Evolutionary conservation across 352 stramenopile species (phyloP).

Genomic region (Phytopythium cucurbitacearum): DNA sequence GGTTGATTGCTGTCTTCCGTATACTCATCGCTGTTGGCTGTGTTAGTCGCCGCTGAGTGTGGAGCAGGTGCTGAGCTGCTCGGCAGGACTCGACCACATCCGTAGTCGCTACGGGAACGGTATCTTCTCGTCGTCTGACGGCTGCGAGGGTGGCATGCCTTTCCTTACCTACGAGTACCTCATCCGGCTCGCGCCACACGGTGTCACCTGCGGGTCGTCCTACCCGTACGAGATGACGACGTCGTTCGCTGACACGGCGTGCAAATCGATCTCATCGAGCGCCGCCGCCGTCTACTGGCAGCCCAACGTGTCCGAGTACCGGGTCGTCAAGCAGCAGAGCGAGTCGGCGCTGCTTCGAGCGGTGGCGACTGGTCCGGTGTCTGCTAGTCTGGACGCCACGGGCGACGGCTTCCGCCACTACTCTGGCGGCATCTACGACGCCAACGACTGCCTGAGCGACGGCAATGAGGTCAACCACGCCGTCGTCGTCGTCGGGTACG

Average conservation of each 20-base stretch:
- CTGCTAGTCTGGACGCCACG: slow-evolving; percentile 69
- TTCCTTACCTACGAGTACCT: slow-evolving; percentile 90
- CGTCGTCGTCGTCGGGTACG: slow-evolving; percentile 84
- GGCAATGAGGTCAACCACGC: slow-evolving; percentile 85
- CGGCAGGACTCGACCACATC: slow-evolving; percentile 62
- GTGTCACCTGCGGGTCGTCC: slow-evolving; percentile 57
- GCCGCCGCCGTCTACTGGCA: slow-evolving; percentile 36
- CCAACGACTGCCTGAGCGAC: slow-evolving; percentile 62
- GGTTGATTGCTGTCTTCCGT: neutral
- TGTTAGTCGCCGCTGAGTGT: slow-evolving; percentile 64
- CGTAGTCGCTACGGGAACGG: slow-evolving; percentile 60
- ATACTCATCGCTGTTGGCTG: neutral
- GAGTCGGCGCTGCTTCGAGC: slow-evolving; percentile 63
- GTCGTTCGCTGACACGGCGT: neutral
- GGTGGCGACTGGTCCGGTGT: slow-evolving; percentile 62
- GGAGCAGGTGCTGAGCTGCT: slow-evolving; percentile 83
- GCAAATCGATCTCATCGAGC: neutral
- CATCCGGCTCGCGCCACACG: slow-evolving; percentile 44
- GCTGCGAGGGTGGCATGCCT: slow-evolving; percentile 86
- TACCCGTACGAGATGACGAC: slow-evolving; percentile 85
- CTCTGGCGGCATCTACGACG: slow-evolving; percentile 82
- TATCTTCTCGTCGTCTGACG: slow-evolving; percentile 75
- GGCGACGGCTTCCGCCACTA: slow-evolving; percentile 84
- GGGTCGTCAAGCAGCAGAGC: slow-evolving; percentile 39
- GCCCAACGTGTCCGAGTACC: slow-evolving; percentile 42